Percentiles rank a stretch among this genome's conserved stretches.
Evolutionary conservation across 495 filamentous ascomycete species (phyloP).

Genomic region (Penicillium cinerascens): DNA sequence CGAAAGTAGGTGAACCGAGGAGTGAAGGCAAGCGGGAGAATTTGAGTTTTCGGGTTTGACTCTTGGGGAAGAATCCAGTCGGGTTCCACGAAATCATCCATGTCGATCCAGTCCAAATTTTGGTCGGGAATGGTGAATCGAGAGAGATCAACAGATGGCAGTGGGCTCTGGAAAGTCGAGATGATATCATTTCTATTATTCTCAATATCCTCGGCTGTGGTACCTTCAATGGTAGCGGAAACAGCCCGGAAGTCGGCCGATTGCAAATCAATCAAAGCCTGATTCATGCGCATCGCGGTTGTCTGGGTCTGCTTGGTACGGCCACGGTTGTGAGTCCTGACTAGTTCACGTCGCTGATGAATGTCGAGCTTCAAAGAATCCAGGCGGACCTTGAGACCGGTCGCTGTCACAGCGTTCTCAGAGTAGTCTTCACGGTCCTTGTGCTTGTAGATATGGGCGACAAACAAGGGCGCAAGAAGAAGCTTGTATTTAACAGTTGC

Average conservation of each 20-base stretch:
- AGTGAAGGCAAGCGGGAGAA: constrained; percentile 85
- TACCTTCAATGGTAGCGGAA: constrained; percentile 82
- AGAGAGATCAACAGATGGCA: constrained; percentile 65
- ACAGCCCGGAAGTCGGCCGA: constrained; percentile 91
- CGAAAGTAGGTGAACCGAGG: constrained; percentile 96
- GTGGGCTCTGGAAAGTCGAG: constrained; percentile 53
- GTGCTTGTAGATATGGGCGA: constrained; percentile 97
- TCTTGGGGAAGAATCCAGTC: constrained; percentile 93
- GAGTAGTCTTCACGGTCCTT: constrained; percentile 87
- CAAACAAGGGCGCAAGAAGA: constrained; percentile 84
- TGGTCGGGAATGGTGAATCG: constrained; percentile 92
- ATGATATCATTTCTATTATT: constrained; percentile 55
- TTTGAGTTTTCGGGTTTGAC: constrained; percentile 87
- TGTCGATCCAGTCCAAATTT: constrained; percentile 93
- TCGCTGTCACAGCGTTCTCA: constrained; percentile 79
- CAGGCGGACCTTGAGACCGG: constrained; percentile 87
- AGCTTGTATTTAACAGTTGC: constrained; percentile 97
- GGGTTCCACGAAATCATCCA: constrained; percentile 98
- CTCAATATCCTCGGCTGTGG: constrained; percentile 68
- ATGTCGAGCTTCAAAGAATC: constrained; percentile 96
- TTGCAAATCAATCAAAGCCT: constrained; percentile 86
- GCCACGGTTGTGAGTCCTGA: constrained; percentile 71
- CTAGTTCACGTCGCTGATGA: constrained; percentile 90
- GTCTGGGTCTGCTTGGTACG: constrained; percentile 69
- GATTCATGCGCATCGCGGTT: constrained; percentile 92